Base-by-base conservation (phyloP, 768 basidiomycete genomes). In the Tricholoma bakamatsutake region DNA sequence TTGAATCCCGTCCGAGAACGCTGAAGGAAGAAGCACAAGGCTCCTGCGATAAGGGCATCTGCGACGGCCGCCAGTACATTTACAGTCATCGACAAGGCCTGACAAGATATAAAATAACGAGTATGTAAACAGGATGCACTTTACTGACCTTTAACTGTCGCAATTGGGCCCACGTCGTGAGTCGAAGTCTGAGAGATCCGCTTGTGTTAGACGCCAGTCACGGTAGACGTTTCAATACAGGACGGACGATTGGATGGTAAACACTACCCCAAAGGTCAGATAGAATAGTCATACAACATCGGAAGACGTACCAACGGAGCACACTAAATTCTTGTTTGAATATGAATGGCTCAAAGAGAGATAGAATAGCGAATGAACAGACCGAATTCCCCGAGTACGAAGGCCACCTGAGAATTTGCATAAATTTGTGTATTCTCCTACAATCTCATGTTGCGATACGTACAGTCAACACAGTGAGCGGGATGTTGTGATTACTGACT, bases 11-110 rank as follows among this genome's bases (percentile, higher is more conserved):
- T 82, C 42, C 79, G 69, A 35, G 80, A 80, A 35, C 70, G 68
- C 43, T 77, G 75, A 11, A 83, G 70, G 62, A 80, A 78, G 58
- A 68, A 73, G 61, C 77, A 80, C 24, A 83, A 67, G 30, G 76
- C 71, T 43, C 71, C 72, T 34, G 80, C 76, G 47, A 83, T 83
- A 52, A 76, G 58, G 31, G 79, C 71, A 60, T 83, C 81, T 13
- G 76, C 67, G 13, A 73, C 71, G 7, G 78, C 80, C 8, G 77
- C 80, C 33, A 81, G 62, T 5, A 79, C 71, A 59, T 83, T 82
- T 37, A 83, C 80, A 47, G 79, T 71, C 73, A 81, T 80, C 4
- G 81, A 82, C 30, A 81, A 68, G 30, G 76, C 74, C 80, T 81
- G 53, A n/a, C 48, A 50, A 52, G 50, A 34, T 39, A 37, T 18